These are phyloP conservation scores for Musa beccarii DNA, from an alignment of 176 grass and related monocot genomes.

Conservation along the genomic window DNA sequence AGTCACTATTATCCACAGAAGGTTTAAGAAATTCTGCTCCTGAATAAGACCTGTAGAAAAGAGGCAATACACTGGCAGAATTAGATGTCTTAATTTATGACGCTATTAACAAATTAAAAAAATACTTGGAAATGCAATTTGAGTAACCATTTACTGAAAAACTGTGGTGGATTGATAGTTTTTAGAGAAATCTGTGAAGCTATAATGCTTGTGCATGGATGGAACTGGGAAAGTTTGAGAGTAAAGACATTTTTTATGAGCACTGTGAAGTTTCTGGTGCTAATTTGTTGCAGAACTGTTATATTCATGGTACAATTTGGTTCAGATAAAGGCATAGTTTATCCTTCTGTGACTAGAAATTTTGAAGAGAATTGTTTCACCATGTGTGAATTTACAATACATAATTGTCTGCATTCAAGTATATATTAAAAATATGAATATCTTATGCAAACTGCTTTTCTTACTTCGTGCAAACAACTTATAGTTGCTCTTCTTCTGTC, in stretches of 20 bases:
- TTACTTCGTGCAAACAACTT: too few relatives aligned
- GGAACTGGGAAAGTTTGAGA: neutral
- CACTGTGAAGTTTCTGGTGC: neutral
- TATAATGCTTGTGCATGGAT: neutral
- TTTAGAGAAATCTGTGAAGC: neutral
- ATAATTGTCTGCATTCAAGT: too few relatives aligned
- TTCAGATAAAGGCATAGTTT: neutral
- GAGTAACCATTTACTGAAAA: neutral
- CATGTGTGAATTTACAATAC: too few relatives aligned
- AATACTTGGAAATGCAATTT: neutral
- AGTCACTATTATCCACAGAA: neutral
- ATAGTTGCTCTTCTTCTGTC: too few relatives aligned
- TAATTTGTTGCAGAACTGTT: neutral
- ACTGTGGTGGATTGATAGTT: neutral
- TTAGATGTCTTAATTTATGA: neutral
- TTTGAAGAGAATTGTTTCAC: too few relatives aligned
- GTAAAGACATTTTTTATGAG: neutral
- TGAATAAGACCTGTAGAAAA: conserved; percentile 19
- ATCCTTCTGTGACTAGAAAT: too few relatives aligned
- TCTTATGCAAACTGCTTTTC: too few relatives aligned
- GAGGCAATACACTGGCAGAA: neutral
- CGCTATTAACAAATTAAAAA: neutral
- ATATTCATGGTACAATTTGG: neutral
- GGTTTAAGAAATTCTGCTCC: conserved; percentile 14
- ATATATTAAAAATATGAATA: too few relatives aligned